These are phyloP conservation scores for Urtica urens DNA, from an alignment of 306 rosid species.

Conservation along the genomic window DNA sequence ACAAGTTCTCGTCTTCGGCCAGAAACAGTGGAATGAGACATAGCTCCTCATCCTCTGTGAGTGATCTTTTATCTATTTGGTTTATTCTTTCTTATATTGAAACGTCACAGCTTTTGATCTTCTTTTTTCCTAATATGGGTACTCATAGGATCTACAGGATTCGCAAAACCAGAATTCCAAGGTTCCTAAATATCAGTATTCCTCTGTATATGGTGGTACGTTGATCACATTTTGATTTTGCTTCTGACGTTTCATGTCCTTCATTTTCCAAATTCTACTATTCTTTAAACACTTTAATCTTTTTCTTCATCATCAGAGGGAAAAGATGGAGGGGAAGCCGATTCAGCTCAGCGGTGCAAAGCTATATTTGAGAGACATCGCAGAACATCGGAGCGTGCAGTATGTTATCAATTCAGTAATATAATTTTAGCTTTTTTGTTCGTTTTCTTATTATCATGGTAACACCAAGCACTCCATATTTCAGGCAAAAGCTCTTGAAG, in stretches of 20 bases:
- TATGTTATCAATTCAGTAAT: constrained; percentile 30
- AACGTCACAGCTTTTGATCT: too few species aligned
- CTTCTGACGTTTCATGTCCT: constrained; percentile 2
- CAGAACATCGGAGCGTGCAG: constrained; percentile 90
- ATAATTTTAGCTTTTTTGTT: background rate
- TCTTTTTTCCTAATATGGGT: constrained; percentile 10
- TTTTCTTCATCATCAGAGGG: constrained; percentile 32
- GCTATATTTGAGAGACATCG: constrained; percentile 88
- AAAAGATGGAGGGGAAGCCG: constrained; percentile 60
- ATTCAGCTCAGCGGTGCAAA: constrained; percentile 91
- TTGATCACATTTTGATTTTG: constrained; percentile 9
- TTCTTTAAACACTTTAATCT: constrained; percentile 10
- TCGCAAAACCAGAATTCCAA: constrained; percentile 33
- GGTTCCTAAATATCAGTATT: constrained; percentile 42
- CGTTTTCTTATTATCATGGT: constrained; percentile 7
- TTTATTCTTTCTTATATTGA: constrained; percentile 11
- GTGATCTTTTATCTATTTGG: constrained; percentile 13
- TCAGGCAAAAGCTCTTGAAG: constrained; percentile 89
- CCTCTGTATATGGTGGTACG: constrained; percentile 55
- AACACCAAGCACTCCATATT: constrained; percentile 22
- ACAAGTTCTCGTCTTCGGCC: constrained; percentile 42
- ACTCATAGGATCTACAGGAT: constrained; percentile 53
- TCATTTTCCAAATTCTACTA: background rate
- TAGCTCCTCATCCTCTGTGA: constrained; percentile 53
- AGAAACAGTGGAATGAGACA: constrained; percentile 47